Evolutionary conservation across 78 protist genomes (phyloP), one percentile per base, ranked within the genome.

Genomic region (Blattamonas nauphoetae): DNA sequence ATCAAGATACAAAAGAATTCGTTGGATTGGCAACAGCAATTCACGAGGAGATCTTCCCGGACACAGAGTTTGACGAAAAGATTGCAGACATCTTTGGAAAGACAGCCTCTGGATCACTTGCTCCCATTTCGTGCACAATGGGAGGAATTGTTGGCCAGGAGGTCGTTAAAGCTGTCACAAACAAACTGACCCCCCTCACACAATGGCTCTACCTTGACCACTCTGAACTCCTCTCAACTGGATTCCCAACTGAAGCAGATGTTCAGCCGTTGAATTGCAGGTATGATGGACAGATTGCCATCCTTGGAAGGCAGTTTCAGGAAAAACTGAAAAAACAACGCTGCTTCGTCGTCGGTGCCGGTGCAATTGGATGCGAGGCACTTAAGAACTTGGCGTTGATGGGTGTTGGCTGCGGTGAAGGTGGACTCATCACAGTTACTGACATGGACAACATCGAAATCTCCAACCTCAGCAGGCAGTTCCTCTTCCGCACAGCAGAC

Each of bases 391-490:
- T 87, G 55, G 95, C 95, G 42, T 0, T 92, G 90, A 89, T 91
- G 93, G 97, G 97, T 32, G 1, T 93, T 29, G 92, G 78, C 4
- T 5, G 43, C 32, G 86, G 42, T 21, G 79, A 32, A 1, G 6
- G n/a, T 3, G 86, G 46, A 1, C 81, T 78, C 33, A 3, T 93
- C 42, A 41, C 32, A 33, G 95, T 97, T 6, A 97, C 99, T 32
- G 99, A 97, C 91, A 94, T 93, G 96, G 99, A 97, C 90, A 55
- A 90, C 34, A 97, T 97, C 78, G 99, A 96, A 85, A 84, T 85
- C 88, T 89, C 94, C 80, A 97, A 97, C 89, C 93, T 97, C 77
- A 93, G 89, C 45, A 87, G 99, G 34, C 99, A 97, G 91, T 96
- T 97, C 91, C 92, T 97, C 63, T 97, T 97, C 95, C 91, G 99